These are phyloP conservation scores for Trametopsis cervina DNA, from an alignment of 768 basidiomycete species.

Conservation along the genomic window DNA sequence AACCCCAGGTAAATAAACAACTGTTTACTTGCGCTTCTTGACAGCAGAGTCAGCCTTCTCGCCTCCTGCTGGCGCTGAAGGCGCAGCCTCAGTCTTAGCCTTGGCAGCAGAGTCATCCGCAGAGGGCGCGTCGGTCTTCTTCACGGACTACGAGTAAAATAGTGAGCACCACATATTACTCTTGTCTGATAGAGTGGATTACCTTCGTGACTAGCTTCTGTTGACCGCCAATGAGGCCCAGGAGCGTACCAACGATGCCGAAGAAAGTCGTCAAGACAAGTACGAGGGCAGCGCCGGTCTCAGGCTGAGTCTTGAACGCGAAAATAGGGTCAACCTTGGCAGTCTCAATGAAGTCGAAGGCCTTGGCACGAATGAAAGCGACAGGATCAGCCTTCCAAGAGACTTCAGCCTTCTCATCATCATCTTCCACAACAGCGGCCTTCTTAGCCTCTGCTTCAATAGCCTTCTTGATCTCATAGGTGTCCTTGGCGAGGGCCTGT, in stretches of 20 bases:
- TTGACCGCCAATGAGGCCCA: slow-evolving; percentile 70
- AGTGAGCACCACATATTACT: not conserved
- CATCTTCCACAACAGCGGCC: slow-evolving; percentile 34
- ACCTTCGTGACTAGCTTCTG: slow-evolving; percentile 73
- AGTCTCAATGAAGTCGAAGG: slow-evolving; percentile 72
- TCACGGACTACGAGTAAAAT: slow-evolving; percentile 43
- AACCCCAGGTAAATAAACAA: not conserved
- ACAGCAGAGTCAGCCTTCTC: slow-evolving; percentile 57
- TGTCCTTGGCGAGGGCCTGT: slow-evolving; percentile 72
- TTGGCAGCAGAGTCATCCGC: slow-evolving; percentile 46
- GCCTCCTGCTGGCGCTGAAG: slow-evolving; percentile 67
- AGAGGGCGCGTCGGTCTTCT: slow-evolving; percentile 68
- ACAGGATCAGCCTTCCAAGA: slow-evolving; percentile 70
- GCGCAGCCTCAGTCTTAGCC: slow-evolving; percentile 47
- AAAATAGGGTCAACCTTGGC: slow-evolving; percentile 67
- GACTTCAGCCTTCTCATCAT: slow-evolving; percentile 33
- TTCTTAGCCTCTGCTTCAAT: slow-evolving; percentile 63
- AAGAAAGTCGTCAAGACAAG: slow-evolving; percentile 74
- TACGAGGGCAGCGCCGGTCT: slow-evolving; percentile 74
- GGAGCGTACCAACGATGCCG: slow-evolving; percentile 75
- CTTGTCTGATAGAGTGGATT: slow-evolving; percentile 11
- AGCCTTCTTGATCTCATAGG: slow-evolving; percentile 86
- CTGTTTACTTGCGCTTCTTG: slow-evolving; percentile 68
- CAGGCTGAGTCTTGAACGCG: slow-evolving; percentile 85
- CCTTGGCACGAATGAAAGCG: slow-evolving; percentile 72